Percentiles rank a stretch among this genome's conserved stretches.
Conservation (phyloP, 129 eudicot species). For the Saposhnikovia divaricata region DNA sequence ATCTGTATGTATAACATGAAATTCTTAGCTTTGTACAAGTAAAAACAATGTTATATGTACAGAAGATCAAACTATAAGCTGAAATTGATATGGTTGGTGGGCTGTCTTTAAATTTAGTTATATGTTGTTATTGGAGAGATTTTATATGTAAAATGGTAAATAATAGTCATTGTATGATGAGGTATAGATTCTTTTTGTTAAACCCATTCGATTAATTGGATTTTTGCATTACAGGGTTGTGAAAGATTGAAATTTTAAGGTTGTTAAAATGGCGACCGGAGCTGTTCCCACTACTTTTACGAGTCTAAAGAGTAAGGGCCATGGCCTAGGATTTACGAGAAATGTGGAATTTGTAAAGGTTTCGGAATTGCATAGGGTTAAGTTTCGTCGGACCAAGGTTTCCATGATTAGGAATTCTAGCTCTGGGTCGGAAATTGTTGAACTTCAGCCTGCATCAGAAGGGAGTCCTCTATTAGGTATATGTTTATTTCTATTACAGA, state of each 20-base stretch:
- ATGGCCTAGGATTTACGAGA: constrained; percentile 46
- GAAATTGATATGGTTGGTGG: background rate
- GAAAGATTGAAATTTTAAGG: constrained; percentile 16
- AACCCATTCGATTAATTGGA: background rate
- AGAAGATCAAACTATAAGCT: background rate
- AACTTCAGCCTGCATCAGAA: constrained; percentile 82
- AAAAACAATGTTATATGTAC: background rate
- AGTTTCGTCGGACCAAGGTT: constrained; percentile 54
- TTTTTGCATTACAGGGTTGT: constrained; percentile 31
- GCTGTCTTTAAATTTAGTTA: too few species aligned
- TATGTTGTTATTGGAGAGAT: background rate
- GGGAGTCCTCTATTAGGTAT: constrained; percentile 94
- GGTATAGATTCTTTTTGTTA: too few species aligned
- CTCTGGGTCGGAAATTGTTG: constrained; percentile 71
- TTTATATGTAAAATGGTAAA: background rate
- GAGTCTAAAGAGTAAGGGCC: constrained; percentile 42
- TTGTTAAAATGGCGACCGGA: constrained; percentile 74
- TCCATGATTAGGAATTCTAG: constrained; percentile 51
- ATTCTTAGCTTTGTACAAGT: background rate
- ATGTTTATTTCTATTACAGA: background rate
- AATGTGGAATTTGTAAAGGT: constrained; percentile 52
- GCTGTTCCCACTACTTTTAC: constrained; percentile 57
- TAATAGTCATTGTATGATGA: background rate
- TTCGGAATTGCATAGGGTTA: constrained; percentile 58
- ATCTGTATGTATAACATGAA: background rate